Conservation (phyloP, 768 basidiomycete species). For the Trametes elegans region DNA sequence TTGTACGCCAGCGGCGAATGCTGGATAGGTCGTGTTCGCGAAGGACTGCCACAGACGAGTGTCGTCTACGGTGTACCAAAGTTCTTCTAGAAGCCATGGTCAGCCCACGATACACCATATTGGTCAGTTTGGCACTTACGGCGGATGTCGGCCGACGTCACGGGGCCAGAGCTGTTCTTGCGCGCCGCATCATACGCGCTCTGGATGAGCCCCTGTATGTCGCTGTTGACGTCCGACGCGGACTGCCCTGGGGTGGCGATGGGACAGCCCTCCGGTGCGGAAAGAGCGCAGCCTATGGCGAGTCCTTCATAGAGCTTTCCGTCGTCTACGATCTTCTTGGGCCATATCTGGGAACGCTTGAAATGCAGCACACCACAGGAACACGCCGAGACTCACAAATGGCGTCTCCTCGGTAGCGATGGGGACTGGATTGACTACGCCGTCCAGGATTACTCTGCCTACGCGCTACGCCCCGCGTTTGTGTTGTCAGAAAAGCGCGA, state of each 20-base stretch:
- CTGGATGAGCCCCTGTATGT: neutral
- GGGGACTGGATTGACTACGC: constrained; percentile 4
- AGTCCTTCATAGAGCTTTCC: constrained; percentile 9
- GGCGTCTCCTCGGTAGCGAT: neutral
- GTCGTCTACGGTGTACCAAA: neutral
- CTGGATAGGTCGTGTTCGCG: constrained; percentile 2
- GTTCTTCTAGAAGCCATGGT: too few relatives aligned
- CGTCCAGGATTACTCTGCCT: constrained; percentile 7
- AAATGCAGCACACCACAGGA: fast-evolving
- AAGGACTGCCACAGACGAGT: constrained; percentile 5
- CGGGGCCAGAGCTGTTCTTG: neutral
- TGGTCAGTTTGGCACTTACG: neutral
- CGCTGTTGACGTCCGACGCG: constrained; percentile 1
- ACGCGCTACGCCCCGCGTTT: neutral
- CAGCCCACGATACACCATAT: neutral
- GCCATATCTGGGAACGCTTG: neutral
- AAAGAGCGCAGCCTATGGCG: constrained; percentile 13
- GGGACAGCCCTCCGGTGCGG: constrained; percentile 4
- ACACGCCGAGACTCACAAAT: neutral
- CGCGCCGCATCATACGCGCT: constrained; percentile 2
- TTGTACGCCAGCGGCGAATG: neutral
- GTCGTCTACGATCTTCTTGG: neutral
- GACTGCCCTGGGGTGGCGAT: neutral
- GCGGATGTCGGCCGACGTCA: constrained; percentile 7
- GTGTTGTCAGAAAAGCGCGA: too few relatives aligned